Evolutionary conservation across 441 rosid genomes (phyloP).

Genomic region (Daphne laureola): DNA sequence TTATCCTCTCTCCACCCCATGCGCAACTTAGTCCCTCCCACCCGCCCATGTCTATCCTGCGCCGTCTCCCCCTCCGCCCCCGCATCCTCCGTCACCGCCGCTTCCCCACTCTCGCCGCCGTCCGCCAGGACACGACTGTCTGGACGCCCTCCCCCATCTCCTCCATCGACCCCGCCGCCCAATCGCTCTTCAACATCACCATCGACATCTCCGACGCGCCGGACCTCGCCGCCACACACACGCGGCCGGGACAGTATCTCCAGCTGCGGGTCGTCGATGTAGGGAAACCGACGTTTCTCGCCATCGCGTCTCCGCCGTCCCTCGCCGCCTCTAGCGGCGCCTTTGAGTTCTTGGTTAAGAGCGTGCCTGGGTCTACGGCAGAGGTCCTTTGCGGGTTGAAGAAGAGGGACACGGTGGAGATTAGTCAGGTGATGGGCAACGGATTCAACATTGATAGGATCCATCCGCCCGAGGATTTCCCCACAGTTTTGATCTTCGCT

Average conservation of each 20-base stretch:
- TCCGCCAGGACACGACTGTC: conserved; percentile 66
- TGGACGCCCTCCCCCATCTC: conserved; percentile 78
- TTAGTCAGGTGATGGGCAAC: conserved; percentile 64
- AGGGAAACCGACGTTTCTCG: conserved; percentile 72
- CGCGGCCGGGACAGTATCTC: conserved; percentile 79
- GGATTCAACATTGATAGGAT: conserved; percentile 64
- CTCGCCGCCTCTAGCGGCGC: conserved; percentile 47
- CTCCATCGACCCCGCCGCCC: conserved; percentile 51
- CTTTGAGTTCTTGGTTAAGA: conserved; percentile 80
- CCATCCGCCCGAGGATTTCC: conserved; percentile 57
- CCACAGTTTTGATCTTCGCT: conserved; percentile 80
- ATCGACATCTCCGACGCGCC: conserved; percentile 72
- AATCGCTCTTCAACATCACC: conserved; percentile 73
- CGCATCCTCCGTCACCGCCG: conserved; percentile 27
- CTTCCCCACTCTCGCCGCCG: conserved; percentile 52
- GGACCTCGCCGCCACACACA: conserved; percentile 58
- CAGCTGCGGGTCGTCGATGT: conserved; percentile 74
- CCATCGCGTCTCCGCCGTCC: conserved; percentile 85
- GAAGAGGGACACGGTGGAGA: conserved; percentile 83
- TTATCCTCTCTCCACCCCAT: conserved; percentile 35
- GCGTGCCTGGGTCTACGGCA: conserved; percentile 78
- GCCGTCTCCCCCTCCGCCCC: conserved; percentile 37
- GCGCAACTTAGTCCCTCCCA: conserved; percentile 37
- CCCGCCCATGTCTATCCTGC: conserved; percentile 68
- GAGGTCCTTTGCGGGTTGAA: conserved; percentile 72